phyloP scores from a whole-genome alignment of 2,329 filamentous ascomycete species.

The Cryphonectria japonica region DNA sequence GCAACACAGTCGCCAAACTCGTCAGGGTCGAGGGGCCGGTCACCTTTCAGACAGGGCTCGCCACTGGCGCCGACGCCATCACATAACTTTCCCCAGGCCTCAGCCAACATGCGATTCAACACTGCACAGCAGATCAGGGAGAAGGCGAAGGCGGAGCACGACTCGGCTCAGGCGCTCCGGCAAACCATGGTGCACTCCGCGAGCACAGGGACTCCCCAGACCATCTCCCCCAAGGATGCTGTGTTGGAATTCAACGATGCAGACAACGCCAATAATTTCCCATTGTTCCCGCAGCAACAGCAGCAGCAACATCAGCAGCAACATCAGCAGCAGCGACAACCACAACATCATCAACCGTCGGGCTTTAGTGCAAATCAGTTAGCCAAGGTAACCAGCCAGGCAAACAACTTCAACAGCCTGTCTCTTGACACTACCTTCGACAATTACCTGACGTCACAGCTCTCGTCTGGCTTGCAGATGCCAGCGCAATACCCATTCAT shows the following conservation, averaged over 20 bases:
- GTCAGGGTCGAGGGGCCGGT: slow-evolving; percentile 65
- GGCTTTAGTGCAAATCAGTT: slow-evolving; percentile 48
- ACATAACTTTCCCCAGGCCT: slow-evolving; percentile 47
- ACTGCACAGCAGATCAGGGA: slow-evolving; percentile 50
- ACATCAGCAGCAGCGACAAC: slow-evolving; percentile 28
- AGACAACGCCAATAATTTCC: slow-evolving; percentile 70
- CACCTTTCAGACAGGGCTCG: slow-evolving; percentile 78
- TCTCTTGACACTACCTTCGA: slow-evolving; percentile 33
- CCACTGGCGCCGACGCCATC: slow-evolving; percentile 56
- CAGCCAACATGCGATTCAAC: slow-evolving; percentile 26
- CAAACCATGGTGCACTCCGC: slow-evolving; percentile 46
- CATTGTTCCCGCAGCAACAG: slow-evolving; percentile 67
- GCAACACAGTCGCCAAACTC: slow-evolving; percentile 58
- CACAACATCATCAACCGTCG: slow-evolving; percentile 44
- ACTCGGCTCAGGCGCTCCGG: slow-evolving; percentile 49
- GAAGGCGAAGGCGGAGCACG: slow-evolving; percentile 63
- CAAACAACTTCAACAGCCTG: slow-evolving; percentile 33
- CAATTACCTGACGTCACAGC: slow-evolving; percentile 40
- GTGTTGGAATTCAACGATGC: slow-evolving; percentile 81
- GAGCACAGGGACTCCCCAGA: slow-evolving; percentile 66
- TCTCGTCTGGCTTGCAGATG: slow-evolving; percentile 43
- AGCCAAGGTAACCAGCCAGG: slow-evolving; percentile 39
- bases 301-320: background rate
- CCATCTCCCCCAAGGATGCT: slow-evolving; percentile 93
- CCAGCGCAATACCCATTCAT: slow-evolving; percentile 59